Evolutionary conservation across 2,329 filamentous ascomycete species (phyloP), one percentile per base, ranked within the genome.

Genomic region (Fusarium subglutinans): DNA sequence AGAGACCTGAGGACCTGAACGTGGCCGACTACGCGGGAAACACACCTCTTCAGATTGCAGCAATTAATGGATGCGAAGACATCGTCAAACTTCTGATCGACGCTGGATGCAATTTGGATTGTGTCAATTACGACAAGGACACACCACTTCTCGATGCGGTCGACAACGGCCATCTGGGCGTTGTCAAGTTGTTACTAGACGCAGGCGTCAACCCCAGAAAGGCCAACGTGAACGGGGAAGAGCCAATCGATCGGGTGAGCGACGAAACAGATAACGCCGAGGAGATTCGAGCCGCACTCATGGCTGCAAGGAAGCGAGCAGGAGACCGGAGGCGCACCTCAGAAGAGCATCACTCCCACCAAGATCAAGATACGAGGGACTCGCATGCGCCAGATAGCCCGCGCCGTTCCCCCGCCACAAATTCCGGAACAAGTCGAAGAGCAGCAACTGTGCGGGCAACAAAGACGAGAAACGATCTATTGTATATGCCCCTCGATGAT

Each of bases 131-230:
- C 77, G 92, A 95, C 77, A 94, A 94, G 78, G 96, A 99, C 78
- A 98, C 96, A 0, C 96, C 96, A 35, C 88, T 99, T 41, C 92
- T 99, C 61, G 96, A 99, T 84, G 96, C 96, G 10, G 95, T 98
- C 35, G 96, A 98, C 77, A 99, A 99, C 78, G 94, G 94, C 2
- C 95, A 99, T 80, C 81, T 98, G 13, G 93, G 93, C 24, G 96
- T 98, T 8, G 93, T 99, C 47, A 94, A 91, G 78, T 86, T 98
- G 15, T 85, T 99, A 40, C 86, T 99, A 6, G 90, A 93, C 63
- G 92, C 95, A 64, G 96, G 95, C 17, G 96, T 97, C 18, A 97
- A 99, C 79, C 96, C 96, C 55, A 91, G 95, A 56, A 93, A 95
- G 75, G 92, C 95, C 53, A 98, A 98, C 80, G 91, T 94, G n/a